Base-by-base conservation (phyloP, 768 basidiomycete genomes). In the Suillus lakei region DNA sequence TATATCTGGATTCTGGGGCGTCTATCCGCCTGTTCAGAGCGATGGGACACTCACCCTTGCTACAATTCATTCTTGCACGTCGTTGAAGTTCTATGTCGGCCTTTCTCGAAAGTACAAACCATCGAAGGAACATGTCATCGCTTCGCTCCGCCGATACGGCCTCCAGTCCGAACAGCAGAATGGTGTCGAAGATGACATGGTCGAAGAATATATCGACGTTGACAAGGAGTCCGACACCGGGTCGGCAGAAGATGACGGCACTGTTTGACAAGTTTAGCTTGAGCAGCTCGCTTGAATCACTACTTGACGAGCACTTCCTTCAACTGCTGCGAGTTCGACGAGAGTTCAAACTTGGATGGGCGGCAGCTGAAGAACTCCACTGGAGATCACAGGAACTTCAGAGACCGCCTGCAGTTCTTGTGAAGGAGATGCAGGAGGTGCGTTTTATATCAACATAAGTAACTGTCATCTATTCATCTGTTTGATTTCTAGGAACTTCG, bases 181-280 rank as follows among this genome's bases (percentile, higher is more conserved):
- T 77, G 79, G 60, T 62, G 48, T 48, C n/a, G 68, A 65, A 12
- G 59, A 66, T 32, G 64, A 60, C 0, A 28, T 38, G 54, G 54
- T 62, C 12, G 34, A 68, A 53, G 55, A 66, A 7, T 3, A 28
- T 3, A 21, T 39, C 5, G 26, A 39, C 10, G 9, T 39, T 12
- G 64, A 41, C 21, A 32, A 56, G 6, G 53, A 21, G 23, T 13
- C 64, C 4, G 56, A 68, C 8, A 75, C 76, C 43, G 81, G 79
- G 16, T 9, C 28, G 26, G 28, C 8, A 30, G 72, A 73, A n/a
- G 81, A 80, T 66, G 77, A 78, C 36, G 81, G 75, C 48, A 66
- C 79, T 9, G n/a, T 88, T 91, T 69, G 86, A 87, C 63, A 77
- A 79, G 43, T 90, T 91, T 73, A 88, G 88, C 71, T 77, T 92